These are phyloP conservation scores for Plasmopara muralis DNA, from an alignment of 352 stramenopile genomes.

Conservation along the genomic window DNA sequence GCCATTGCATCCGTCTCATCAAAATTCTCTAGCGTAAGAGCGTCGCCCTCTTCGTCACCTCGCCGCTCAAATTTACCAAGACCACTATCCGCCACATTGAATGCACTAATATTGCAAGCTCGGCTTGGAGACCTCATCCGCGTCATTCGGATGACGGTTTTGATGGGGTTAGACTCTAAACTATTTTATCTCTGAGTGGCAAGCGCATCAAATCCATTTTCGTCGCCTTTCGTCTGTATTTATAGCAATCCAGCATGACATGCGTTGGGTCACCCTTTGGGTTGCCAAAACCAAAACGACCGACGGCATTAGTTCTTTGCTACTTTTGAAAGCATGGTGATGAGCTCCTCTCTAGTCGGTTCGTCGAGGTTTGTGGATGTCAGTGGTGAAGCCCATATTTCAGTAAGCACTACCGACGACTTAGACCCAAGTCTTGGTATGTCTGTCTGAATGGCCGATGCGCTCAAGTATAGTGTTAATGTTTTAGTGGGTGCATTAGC, in stretches of 20 bases:
- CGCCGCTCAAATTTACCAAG: not conserved
- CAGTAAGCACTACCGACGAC: constrained; percentile 46
- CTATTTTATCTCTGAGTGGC: not conserved
- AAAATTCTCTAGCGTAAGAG: constrained; percentile 61
- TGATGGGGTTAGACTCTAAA: not conserved
- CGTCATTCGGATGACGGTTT: not conserved
- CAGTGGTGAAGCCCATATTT: constrained; percentile 33
- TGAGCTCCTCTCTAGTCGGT: constrained; percentile 36
- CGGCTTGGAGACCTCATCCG: constrained; percentile 10
- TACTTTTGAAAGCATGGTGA: constrained; percentile 11
- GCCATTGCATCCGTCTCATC: constrained; percentile 33
- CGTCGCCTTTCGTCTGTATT: constrained; percentile 17
- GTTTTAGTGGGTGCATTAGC: constrained; percentile 17
- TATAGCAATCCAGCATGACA: constrained; percentile 20
- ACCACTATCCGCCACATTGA: constrained; percentile 5
- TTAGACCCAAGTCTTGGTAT: constrained; percentile 76
- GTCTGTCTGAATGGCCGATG: not conserved
- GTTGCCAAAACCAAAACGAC: constrained; percentile 14
- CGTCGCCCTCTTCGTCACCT: constrained; percentile 9
- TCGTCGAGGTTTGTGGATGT: constrained; percentile 37
- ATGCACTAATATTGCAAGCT: constrained; percentile 3
- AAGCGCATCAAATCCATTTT: constrained; percentile 21
- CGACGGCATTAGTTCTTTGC: not conserved
- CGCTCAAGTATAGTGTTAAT: not conserved
- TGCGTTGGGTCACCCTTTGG: constrained; percentile 11